phyloP scores from a whole-genome alignment of 1,284 basidiomycete genomes.

The Malassezia sp. region DNA sequence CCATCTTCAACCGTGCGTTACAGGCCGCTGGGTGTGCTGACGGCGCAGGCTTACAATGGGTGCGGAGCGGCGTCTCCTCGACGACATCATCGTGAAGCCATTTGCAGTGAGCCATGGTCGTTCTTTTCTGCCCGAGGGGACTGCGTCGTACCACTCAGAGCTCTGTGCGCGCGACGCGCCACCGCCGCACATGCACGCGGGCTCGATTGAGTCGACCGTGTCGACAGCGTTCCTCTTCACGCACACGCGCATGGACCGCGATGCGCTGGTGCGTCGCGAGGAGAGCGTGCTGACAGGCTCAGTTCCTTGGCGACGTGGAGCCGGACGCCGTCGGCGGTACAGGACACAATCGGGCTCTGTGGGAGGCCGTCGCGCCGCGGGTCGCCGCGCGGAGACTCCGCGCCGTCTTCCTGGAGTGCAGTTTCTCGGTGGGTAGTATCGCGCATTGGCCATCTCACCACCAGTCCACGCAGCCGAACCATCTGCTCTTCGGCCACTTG shows the following conservation, averaged over 20 bases:
- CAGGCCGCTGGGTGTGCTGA: neutral
- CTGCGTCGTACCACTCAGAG: no score
- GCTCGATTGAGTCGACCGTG: slow-evolving; percentile 14
- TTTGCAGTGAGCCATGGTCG: no score
- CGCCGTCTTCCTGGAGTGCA: slow-evolving; percentile 40
- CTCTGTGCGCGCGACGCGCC: no score
- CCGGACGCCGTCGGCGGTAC: slow-evolving; percentile 31
- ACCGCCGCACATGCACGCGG: no score
- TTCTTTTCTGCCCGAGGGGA: no score
- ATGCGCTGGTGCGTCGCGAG: slow-evolving; percentile 21
- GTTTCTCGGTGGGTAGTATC: no score
- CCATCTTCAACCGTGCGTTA: slow-evolving; percentile 24
- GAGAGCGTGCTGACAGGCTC: neutral
- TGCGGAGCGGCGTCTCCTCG: slow-evolving; percentile 19
- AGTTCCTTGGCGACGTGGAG: slow-evolving; percentile 43
- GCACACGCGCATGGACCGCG: slow-evolving; percentile 28
- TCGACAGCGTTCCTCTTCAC: slow-evolving; percentile 41
- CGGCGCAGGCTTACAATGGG: slow-evolving; percentile 12
- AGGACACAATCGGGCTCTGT: slow-evolving; percentile 29
- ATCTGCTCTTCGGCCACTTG: slow-evolving; percentile 38
- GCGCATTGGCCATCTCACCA: no score
- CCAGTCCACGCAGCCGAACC: slow-evolving; percentile 27
- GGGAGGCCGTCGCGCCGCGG: slow-evolving; percentile 31
- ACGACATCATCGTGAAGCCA: slow-evolving; percentile 21
- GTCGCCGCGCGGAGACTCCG: slow-evolving; percentile 29